Evolutionary conservation across 768 basidiomycete species (phyloP).

Genomic region (Dacryopinax spathularia): DNA sequence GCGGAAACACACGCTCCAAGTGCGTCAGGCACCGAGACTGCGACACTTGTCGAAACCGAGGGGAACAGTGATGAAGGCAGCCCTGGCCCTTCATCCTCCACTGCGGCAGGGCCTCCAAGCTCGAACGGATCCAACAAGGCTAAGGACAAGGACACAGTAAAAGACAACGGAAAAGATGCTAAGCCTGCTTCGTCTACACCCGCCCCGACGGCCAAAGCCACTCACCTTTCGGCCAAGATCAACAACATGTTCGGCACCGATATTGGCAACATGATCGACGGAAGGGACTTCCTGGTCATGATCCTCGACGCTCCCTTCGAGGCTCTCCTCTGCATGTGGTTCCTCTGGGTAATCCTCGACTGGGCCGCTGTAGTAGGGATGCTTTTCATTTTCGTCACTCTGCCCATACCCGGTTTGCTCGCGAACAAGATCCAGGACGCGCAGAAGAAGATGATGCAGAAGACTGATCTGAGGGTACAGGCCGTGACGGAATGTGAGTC

Average conservation of each 20-base stretch:
- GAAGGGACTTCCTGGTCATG: constrained; percentile 21
- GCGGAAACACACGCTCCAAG: not conserved
- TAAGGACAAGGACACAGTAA: constrained; percentile 11
- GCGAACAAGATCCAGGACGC: not conserved
- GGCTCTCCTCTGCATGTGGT: constrained; percentile 19
- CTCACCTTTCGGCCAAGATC: constrained; percentile 20
- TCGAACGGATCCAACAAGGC: constrained; percentile 6
- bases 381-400: constrained; percentile 20
- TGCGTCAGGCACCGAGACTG: constrained; percentile 3
- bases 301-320: constrained; percentile 23
- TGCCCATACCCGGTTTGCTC: constrained; percentile 21
- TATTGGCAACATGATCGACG: constrained; percentile 23
- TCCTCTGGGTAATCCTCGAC: constrained; percentile 24
- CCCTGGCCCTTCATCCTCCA: not conserved
- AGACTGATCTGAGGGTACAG: constrained; percentile 2
- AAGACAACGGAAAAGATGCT: constrained; percentile 8
- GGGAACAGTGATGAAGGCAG: not conserved
- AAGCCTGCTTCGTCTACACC: constrained; percentile 10
- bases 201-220: constrained; percentile 9
- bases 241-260: constrained; percentile 25
- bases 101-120: not conserved
- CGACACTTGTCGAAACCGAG: constrained; percentile 8
- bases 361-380: constrained; percentile 26
- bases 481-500: not conserved
- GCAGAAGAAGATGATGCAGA: constrained; percentile 5